Evolutionary conservation across 495 filamentous ascomycete genomes (phyloP).

Genomic region (Hyaloscypha bicolor): DNA sequence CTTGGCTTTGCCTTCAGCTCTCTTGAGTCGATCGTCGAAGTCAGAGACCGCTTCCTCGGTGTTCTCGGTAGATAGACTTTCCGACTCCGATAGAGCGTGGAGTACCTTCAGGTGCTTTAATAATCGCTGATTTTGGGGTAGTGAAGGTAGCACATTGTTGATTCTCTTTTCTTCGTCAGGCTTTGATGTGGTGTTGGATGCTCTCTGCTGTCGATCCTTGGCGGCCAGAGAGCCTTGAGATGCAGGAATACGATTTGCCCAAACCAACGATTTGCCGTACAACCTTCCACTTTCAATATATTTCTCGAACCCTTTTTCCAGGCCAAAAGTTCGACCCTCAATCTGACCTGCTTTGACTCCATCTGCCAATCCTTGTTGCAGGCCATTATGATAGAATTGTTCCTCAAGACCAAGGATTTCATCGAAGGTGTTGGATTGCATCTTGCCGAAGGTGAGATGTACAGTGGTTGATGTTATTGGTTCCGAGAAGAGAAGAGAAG

Average conservation of each 20-base stretch:
- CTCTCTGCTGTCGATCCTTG: slow-evolving; percentile 7
- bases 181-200: background rate
- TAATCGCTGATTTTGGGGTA: slow-evolving; percentile 65
- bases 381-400: slow-evolving; percentile 84
- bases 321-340: slow-evolving; percentile 87
- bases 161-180: slow-evolving; percentile 18
- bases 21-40: slow-evolving; percentile 81
- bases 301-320: slow-evolving; percentile 94
- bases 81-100: slow-evolving; percentile 75
- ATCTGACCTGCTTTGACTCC: slow-evolving; percentile 77
- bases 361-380: slow-evolving; percentile 71
- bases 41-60: slow-evolving; percentile 82
- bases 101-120: slow-evolving; percentile 72
- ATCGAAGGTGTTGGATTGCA: slow-evolving; percentile 58
- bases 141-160: slow-evolving; percentile 32
- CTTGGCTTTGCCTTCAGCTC: slow-evolving; percentile 77
- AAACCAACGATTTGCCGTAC: slow-evolving; percentile 80
- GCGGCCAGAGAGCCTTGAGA: slow-evolving; percentile 19
- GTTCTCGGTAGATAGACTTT: slow-evolving; percentile 76
- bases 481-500: no score
- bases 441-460: slow-evolving; percentile 1
- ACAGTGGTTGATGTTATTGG: no score
- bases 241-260: slow-evolving; percentile 64
- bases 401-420: slow-evolving; percentile 78
- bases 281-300: slow-evolving; percentile 77